phyloP scores from a whole-genome alignment of 1,284 basidiomycete species.

The Athelia sp. region DNA sequence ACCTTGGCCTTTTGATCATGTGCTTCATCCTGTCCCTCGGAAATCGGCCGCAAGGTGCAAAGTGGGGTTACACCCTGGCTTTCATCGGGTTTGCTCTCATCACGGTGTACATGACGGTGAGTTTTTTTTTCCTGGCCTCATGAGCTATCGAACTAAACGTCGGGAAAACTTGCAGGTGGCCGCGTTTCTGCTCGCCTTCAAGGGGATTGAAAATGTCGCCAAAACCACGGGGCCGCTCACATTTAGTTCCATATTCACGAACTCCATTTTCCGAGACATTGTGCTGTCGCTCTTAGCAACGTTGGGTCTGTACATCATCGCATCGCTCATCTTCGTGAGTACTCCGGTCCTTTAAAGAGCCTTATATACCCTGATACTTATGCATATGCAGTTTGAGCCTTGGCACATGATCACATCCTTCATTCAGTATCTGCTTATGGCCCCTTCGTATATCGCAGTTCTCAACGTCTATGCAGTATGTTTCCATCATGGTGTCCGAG shows the following conservation, averaged over 20 bases:
- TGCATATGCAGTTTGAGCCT: slow-evolving; percentile 64
- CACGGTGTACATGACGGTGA: slow-evolving; percentile 88
- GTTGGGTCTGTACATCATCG: slow-evolving; percentile 77
- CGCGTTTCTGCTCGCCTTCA: slow-evolving; percentile 77
- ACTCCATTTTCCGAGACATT: slow-evolving; percentile 82
- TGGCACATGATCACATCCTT: slow-evolving; percentile 96
- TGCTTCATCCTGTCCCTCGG: slow-evolving; percentile 92
- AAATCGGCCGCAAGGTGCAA: slow-evolving; percentile 88
- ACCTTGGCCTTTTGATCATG: slow-evolving; percentile 81
- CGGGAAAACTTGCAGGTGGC: slow-evolving; percentile 46
- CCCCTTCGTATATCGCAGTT: slow-evolving; percentile 89
- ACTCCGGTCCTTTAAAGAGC: not conserved
- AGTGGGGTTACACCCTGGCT: slow-evolving; percentile 76
- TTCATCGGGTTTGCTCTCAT: slow-evolving; percentile 85
- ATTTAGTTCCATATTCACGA: slow-evolving; percentile 58
- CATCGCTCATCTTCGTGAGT: slow-evolving; percentile 81
- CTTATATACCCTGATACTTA: slow-evolving; percentile 3
- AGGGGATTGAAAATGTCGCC: slow-evolving; percentile 64
- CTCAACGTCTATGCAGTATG: slow-evolving; percentile 84
- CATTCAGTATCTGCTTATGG: slow-evolving; percentile 87
- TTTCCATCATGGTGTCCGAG: slow-evolving; percentile 12
- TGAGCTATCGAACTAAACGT: slow-evolving; percentile 2
- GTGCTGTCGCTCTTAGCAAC: slow-evolving; percentile 85
- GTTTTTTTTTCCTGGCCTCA: slow-evolving; percentile 19
- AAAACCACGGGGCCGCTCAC: slow-evolving; percentile 39